Evolutionary conservation across 2,329 filamentous ascomycete species (phyloP), one percentile per base, ranked within the genome.

Genomic region (Aspergillus brunneoviolaceus): DNA sequence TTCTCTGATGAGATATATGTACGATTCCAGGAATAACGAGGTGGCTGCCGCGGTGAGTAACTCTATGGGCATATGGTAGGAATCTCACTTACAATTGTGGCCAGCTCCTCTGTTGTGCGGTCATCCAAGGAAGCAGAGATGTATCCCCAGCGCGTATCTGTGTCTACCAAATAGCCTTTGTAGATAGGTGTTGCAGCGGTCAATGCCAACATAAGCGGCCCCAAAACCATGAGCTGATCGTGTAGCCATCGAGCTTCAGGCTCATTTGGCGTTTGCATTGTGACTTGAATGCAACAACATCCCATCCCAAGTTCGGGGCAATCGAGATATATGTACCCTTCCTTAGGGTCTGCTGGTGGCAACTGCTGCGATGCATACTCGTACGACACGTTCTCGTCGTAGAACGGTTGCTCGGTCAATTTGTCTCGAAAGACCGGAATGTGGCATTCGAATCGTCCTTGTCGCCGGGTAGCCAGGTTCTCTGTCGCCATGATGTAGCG

Each of bases 1-100:
- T 47, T 55, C 12, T 96, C 92, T 58, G 90, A 87, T 0, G 92
- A 92, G 65, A 96, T 96, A 76, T 96, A 96, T 5, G 92, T 96
- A 4, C 59, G 52, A 21, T 55, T 55, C 52, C 52, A 55, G 42
- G 52, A 55, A 48, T 55, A 55, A 6, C 52, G 52, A 21, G 52
- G 52, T 10, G 52, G 39, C 52, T 55, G 39, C 14, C 4, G 12
- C 16, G 23, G 29, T 19, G n/a, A 12, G 21, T 55, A 14, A 48
- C 25, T 48, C 9, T 31, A 31, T 16, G 14, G 14, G 23, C 21
- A n/a, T 2, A 10, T 33, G 14, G 21, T 11, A 55, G n/a, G 3
- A 25, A 2, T 9, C 21, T 21, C 7, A 31, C 50, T 21, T 33
- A 55, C 52, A 6, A 25, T 55, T n/a, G 52, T 55, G 39, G 52